Percentiles rank a stretch among this genome's conserved stretches.
Conservation (phyloP, 2,329 filamentous ascomycete species). For the Knoxdaviesia capensis region DNA sequence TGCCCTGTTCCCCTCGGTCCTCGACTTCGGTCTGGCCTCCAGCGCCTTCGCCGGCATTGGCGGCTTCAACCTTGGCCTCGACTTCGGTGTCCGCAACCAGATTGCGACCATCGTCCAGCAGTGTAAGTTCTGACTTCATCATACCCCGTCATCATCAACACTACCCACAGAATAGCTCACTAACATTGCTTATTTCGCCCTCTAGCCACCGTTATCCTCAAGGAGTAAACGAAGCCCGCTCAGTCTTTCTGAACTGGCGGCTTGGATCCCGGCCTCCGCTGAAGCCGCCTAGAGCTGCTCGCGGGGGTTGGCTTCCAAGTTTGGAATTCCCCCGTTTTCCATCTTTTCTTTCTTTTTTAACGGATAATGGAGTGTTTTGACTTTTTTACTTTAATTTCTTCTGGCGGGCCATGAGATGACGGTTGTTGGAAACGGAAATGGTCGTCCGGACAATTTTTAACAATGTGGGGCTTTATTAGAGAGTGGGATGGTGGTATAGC, state of each 20-base stretch:
- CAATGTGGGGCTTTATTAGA: too few relatives aligned
- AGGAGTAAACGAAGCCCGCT: background rate
- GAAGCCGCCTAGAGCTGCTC: too few relatives aligned
- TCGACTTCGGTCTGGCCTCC: constrained; percentile 3
- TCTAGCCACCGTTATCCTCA: background rate
- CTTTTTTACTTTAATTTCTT: too few relatives aligned
- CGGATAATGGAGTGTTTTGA: too few relatives aligned
- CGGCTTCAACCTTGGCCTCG: constrained; percentile 10
- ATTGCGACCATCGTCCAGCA: constrained; percentile 10
- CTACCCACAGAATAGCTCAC: background rate
- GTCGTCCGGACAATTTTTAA: too few relatives aligned
- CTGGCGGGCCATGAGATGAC: too few relatives aligned
- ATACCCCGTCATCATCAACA: background rate
- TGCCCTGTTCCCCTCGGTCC: background rate
- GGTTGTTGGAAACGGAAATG: too few relatives aligned
- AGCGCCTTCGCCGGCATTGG: constrained; percentile 9
- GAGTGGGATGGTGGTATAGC: background rate
- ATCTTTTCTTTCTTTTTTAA: too few relatives aligned
- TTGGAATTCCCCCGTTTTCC: too few relatives aligned
- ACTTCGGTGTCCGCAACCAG: constrained; percentile 10
- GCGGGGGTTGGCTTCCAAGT: too few relatives aligned
- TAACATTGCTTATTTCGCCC: background rate
- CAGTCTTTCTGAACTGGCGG: too few relatives aligned
- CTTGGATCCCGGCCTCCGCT: too few relatives aligned
- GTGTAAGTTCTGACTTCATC: constrained; percentile 5